Evolutionary conservation across 106 monocot species (phyloP).

Genomic region (Cymbidium sinense): DNA sequence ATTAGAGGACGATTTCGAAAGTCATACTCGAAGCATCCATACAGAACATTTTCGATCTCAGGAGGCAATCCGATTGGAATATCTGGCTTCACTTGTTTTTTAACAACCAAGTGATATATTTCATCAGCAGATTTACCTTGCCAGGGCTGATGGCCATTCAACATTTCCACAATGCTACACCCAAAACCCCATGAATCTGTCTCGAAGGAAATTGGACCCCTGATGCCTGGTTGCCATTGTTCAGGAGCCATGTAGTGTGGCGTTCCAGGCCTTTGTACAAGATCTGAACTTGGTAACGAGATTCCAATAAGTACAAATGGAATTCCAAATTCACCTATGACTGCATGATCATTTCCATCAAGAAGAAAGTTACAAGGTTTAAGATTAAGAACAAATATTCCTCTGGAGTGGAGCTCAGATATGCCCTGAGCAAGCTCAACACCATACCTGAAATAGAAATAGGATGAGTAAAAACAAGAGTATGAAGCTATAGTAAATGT

Average conservation of each 20-base stretch:
- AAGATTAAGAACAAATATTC: slow-evolving; percentile 68
- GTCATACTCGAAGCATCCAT: slow-evolving; percentile 87
- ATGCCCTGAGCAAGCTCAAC: slow-evolving; percentile 62
- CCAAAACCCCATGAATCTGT: slow-evolving; percentile 96
- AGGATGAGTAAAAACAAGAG: not conserved
- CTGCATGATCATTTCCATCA: slow-evolving; percentile 48
- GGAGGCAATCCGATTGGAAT: slow-evolving; percentile 71
- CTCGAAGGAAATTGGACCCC: slow-evolving; percentile 79
- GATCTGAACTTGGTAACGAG: slow-evolving; percentile 35
- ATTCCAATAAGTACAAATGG: slow-evolving; percentile 47
- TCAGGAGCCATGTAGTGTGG: slow-evolving; percentile 97
- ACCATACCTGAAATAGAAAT: slow-evolving; percentile 53
- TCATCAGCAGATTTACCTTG: slow-evolving; percentile 48
- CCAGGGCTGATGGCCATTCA: slow-evolving; percentile 74
- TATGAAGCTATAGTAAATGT: not conserved
- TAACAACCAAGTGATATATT: slow-evolving; percentile 53
- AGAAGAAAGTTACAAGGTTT: slow-evolving; percentile 86
- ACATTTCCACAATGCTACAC: slow-evolving; percentile 89
- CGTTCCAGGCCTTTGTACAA: slow-evolving; percentile 58
- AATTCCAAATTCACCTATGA: slow-evolving; percentile 85
- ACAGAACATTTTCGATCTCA: slow-evolving; percentile 55
- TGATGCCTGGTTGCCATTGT: slow-evolving; percentile 74
- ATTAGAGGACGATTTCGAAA: slow-evolving; percentile 72
- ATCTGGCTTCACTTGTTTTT: slow-evolving; percentile 66
- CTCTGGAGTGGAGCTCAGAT: slow-evolving; percentile 60